phyloP scores from a whole-genome alignment of 768 basidiomycete genomes.

The Calvatia gigantea region DNA sequence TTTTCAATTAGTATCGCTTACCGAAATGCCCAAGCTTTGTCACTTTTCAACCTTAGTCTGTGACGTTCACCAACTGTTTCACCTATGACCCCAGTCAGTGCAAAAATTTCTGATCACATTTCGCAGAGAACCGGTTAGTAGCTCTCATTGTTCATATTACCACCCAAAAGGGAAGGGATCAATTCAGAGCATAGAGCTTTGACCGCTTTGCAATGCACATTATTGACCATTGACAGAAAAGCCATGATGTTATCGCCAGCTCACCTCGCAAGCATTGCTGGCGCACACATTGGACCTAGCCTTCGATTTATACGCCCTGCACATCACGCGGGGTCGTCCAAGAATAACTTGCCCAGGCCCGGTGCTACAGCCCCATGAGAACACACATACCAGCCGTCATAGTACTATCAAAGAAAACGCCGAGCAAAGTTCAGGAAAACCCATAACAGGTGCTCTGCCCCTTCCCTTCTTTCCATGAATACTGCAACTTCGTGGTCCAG shows the following conservation, averaged over 20 bases:
- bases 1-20: background rate
- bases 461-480: background rate
- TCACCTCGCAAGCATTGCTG: too few relatives aligned
- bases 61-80: background rate
- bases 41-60: background rate
- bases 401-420: background rate
- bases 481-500: background rate
- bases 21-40: background rate
- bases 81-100: too few relatives aligned
- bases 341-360: background rate
- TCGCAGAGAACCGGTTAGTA: too few relatives aligned
- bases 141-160: too few relatives aligned
- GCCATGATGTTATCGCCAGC: too few relatives aligned
- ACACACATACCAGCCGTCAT: background rate
- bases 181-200: too few relatives aligned
- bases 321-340: conserved; percentile 7
- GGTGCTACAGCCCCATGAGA: background rate
- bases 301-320: background rate
- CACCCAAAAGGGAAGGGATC: too few relatives aligned
- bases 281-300: background rate
- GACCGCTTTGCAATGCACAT: too few relatives aligned
- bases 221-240: too few relatives aligned
- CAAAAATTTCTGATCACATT: too few relatives aligned
- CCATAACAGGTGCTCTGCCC: too few relatives aligned
- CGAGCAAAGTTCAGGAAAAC: background rate